These are phyloP conservation scores for Mucor irregularis DNA, from an alignment of 371 early-diverging fungal species.

Conservation along the genomic window DNA sequence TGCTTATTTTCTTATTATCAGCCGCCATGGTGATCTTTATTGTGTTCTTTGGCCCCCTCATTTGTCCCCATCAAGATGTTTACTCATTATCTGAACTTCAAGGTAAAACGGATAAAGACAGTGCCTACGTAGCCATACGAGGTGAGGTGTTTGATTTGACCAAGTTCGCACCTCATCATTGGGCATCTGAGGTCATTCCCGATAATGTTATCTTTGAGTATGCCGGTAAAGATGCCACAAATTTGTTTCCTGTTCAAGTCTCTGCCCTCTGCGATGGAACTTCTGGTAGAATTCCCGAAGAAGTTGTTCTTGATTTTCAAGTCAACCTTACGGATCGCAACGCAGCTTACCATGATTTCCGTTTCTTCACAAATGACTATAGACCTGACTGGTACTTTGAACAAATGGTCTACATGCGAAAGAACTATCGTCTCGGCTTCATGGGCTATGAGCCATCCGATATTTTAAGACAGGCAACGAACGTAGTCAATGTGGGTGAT, in stretches of 20 bases:
- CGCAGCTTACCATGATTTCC: slow-evolving; percentile 36
- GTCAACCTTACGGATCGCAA: slow-evolving; percentile 32
- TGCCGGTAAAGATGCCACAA: slow-evolving; percentile 66
- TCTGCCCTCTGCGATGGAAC: slow-evolving; percentile 39
- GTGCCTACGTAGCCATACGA: slow-evolving; percentile 61
- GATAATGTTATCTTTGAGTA: slow-evolving; percentile 58
- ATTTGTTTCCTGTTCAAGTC: slow-evolving; percentile 77
- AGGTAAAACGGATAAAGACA: slow-evolving; percentile 36
- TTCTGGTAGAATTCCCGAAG: slow-evolving; percentile 26
- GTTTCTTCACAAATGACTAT: slow-evolving; percentile 37
- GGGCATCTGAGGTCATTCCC: slow-evolving; percentile 50
- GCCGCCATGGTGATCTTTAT: slow-evolving; percentile 87
- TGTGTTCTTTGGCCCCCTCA: slow-evolving; percentile 79
- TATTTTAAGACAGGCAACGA: slow-evolving; percentile 28
- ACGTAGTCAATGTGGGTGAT: slow-evolving; percentile 41
- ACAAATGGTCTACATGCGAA: slow-evolving; percentile 34
- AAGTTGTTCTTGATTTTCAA: slow-evolving; percentile 32
- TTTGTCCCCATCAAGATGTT: slow-evolving; percentile 88
- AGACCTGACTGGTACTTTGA: slow-evolving; percentile 40
- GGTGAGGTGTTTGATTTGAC: slow-evolving; percentile 76
- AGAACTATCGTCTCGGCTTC: slow-evolving; percentile 33
- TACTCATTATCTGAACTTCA: slow-evolving; percentile 62
- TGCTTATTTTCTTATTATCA: slow-evolving; percentile 82
- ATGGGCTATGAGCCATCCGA: slow-evolving; percentile 36
- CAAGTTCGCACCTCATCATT: slow-evolving; percentile 63